Evolutionary conservation across 1,284 basidiomycete genomes (phyloP).

Genomic region (Neolentinus lepideus): DNA sequence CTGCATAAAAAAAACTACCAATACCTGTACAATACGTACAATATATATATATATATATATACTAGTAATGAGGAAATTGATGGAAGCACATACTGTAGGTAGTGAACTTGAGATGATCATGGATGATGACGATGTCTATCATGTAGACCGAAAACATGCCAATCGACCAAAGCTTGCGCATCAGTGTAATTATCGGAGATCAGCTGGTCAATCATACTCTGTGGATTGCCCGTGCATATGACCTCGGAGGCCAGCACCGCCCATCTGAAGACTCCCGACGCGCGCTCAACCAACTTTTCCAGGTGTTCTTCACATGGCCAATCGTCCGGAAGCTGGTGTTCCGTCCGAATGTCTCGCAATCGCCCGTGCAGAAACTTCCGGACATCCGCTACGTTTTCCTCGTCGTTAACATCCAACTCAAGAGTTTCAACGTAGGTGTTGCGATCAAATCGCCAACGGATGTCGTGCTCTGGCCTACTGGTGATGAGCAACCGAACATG

Average conservation of each 20-base stretch:
- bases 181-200: not conserved
- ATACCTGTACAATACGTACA: too few relatives aligned
- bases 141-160: not conserved
- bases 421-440: not conserved
- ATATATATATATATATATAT: too few relatives aligned
- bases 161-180: not conserved
- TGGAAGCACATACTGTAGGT: too few relatives aligned
- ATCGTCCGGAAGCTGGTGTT: not conserved
- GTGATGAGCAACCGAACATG: not conserved
- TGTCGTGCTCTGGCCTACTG: not conserved
- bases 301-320: not conserved
- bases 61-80: too few relatives aligned
- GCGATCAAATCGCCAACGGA: not conserved
- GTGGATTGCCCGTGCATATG: not conserved
- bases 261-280: not conserved
- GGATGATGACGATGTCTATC: not conserved
- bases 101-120: too few relatives aligned
- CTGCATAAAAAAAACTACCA: too few relatives aligned
- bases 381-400: not conserved
- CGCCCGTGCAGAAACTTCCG: not conserved
- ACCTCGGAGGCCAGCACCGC: not conserved
- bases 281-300: not conserved
- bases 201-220: not conserved
- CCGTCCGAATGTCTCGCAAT: not conserved
- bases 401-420: not conserved